A percentile compares a stretch with the other conserved stretches of the same genome.
Evolutionary conservation across 202 grass and related monocot genomes (phyloP).

Genomic region (Saccharum hybrid): DNA sequence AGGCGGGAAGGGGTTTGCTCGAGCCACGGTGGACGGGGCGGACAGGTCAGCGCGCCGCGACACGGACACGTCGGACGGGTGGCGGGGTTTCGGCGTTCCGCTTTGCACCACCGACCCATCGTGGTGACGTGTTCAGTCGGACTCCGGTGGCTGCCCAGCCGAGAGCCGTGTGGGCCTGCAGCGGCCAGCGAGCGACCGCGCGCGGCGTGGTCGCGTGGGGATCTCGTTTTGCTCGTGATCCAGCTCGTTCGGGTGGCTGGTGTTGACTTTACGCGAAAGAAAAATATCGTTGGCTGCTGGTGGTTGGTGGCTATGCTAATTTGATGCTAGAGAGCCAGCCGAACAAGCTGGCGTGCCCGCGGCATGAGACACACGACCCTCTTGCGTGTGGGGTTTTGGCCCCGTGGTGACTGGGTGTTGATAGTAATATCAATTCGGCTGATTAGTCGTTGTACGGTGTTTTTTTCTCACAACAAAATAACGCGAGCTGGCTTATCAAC

Average conservation of each 20-base stretch:
- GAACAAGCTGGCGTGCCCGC: neutral
- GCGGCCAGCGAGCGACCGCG: neutral
- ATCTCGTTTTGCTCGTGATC: constrained; percentile 48
- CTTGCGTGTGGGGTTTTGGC: neutral
- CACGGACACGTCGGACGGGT: constrained; percentile 31
- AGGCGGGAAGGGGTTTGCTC: constrained; percentile 51
- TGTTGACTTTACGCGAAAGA: too few relatives aligned
- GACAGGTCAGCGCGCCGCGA: constrained; percentile 27
- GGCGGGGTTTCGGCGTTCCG: neutral
- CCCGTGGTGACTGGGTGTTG: neutral
- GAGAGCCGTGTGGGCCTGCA: constrained; percentile 6
- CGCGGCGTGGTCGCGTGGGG: constrained; percentile 30
- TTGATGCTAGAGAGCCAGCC: too few relatives aligned
- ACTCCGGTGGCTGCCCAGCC: neutral
- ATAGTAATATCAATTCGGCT: too few relatives aligned
- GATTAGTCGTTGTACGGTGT: too few relatives aligned
- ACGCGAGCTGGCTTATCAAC: too few relatives aligned
- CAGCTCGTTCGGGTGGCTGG: too few relatives aligned
- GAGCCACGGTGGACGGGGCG: constrained; percentile 18
- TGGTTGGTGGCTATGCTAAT: too few relatives aligned
- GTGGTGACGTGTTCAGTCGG: neutral
- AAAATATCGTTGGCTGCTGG: too few relatives aligned
- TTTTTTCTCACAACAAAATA: too few relatives aligned
- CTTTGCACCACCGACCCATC: too few relatives aligned
- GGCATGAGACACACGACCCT: neutral